Base-by-base conservation (phyloP, 345 rosid genomes). In the Salix udensis region DNA sequence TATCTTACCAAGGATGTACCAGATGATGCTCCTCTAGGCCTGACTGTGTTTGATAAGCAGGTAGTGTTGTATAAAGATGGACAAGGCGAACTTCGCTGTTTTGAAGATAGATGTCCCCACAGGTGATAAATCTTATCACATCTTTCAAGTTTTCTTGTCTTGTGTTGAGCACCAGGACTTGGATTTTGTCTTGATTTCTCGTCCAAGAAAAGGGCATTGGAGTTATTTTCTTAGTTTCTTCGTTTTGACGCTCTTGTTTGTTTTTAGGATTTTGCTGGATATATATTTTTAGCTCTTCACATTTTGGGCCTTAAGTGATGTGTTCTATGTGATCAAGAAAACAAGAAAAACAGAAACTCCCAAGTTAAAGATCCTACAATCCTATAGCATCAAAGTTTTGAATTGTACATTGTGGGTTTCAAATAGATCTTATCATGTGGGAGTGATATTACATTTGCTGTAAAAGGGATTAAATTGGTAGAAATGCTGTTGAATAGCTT, bases 31-130 rank as follows among this genome's bases (percentile, higher is more conserved):
- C 97, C 98, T n/a, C 78, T 93, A 14, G 98, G 97, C 0, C 96
- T 95, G 69, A 89, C 89, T 28, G 96, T 95, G 23, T 95, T 83
- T 76, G 97, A 93, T 79, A 89, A 83, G 76, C 96, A 93, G 84
- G 76, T 93, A 2, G 97, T 91, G 44, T 77, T 95, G 88, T 95
- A 85, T 50, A 90, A 81, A 79, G 98, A 95, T 81, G 97, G 94
- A 5, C 70, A 82, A 1, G 97, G 94, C 4, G 85, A 75, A 10
- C 81, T 91, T 65, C 82, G 85, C 0, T 95, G 98, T 74, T 86
- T 79, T 73, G 94, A 93, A 77, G 98, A 95, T 88, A 92, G 97
- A 30, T 95, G 97, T 76, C 92, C 98, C 42, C 98, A 95, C 82
- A 91, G 97, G 98, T 95, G 78, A 73, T 44, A 44, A 44, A 50